phyloP scores from a whole-genome alignment of 2,329 filamentous ascomycete genomes.

The Diaporthe australafricana region DNA sequence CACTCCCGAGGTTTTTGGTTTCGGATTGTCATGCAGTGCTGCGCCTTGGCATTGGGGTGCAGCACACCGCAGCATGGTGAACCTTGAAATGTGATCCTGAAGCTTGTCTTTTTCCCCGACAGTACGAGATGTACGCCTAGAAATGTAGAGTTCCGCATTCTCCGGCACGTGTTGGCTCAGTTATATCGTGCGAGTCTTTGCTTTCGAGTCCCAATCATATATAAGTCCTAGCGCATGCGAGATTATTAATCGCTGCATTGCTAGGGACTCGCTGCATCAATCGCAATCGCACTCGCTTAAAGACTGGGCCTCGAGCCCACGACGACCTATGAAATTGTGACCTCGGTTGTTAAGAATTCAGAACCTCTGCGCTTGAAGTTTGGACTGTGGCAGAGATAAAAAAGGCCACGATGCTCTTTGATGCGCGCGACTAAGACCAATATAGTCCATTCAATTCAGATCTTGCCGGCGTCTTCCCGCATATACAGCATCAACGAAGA shows the following conservation, averaged over 20 bases:
- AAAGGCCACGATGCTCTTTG: background rate
- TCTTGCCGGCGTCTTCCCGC: background rate
- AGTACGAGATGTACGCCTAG: no score
- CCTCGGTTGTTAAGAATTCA: background rate
- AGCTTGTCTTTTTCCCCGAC: background rate
- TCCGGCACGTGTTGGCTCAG: background rate
- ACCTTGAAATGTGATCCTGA: background rate
- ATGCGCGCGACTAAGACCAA: background rate
- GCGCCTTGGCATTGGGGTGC: conserved; percentile 18
- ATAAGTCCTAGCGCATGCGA: background rate
- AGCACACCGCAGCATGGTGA: background rate
- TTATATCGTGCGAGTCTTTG: background rate
- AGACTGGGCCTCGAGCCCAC: conserved; percentile 1
- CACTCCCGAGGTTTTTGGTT: background rate
- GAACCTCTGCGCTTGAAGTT: background rate
- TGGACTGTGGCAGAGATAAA: background rate
- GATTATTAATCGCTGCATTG: background rate
- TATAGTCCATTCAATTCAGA: background rate
- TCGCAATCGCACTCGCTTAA: conserved; percentile 30
- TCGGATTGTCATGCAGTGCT: background rate
- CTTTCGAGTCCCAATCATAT: background rate
- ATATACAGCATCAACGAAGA: no score
- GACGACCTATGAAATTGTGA: background rate
- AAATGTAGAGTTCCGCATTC: background rate
- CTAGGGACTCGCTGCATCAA: background rate